These are phyloP conservation scores for Chlorophyllum brunneum DNA, from an alignment of 768 basidiomycete genomes.

Conservation along the genomic window DNA sequence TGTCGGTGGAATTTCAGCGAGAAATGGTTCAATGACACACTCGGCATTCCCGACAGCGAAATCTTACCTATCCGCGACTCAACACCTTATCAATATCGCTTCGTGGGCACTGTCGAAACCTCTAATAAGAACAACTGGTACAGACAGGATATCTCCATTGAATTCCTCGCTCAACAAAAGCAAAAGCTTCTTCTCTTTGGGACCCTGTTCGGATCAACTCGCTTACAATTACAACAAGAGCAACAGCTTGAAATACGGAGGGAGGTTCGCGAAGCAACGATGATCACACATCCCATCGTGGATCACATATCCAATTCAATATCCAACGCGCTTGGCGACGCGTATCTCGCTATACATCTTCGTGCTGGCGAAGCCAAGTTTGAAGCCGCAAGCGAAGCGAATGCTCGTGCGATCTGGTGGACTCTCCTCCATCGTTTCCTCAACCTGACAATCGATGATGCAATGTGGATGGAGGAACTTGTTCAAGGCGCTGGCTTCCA, in stretches of 20 bases:
- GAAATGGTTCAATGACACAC: constrained; percentile 39
- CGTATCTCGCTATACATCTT: constrained; percentile 63
- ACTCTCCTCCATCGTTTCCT: constrained; percentile 49
- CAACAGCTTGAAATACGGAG: constrained; percentile 40
- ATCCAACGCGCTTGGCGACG: constrained; percentile 33
- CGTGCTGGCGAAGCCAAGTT: constrained; percentile 71
- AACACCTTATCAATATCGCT: constrained; percentile 59
- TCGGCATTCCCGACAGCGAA: constrained; percentile 36
- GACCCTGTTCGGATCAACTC: constrained; percentile 72
- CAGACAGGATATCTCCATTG: constrained; percentile 37
- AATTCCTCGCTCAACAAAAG: constrained; percentile 31
- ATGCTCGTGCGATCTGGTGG: constrained; percentile 51
- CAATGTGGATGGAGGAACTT: constrained; percentile 18
- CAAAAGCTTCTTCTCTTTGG: constrained; percentile 66
- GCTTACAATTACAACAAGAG: constrained; percentile 47
- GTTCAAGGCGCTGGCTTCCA: constrained; percentile 3
- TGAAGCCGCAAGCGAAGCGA: constrained; percentile 33
- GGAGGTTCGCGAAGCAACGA: constrained; percentile 52
- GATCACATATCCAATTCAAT: constrained; percentile 41
- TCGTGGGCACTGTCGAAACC: constrained; percentile 41
- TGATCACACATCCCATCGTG: constrained; percentile 48
- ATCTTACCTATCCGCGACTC: constrained; percentile 48
- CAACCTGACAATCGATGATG: constrained; percentile 33
- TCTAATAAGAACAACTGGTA: constrained; percentile 35
- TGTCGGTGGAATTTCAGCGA: constrained; percentile 48